Percentiles rank a stretch among this genome's conserved stretches.
Evolutionary conservation across 352 stramenopile genomes (phyloP).

Genomic region (Phytophthora kernoviae): DNA sequence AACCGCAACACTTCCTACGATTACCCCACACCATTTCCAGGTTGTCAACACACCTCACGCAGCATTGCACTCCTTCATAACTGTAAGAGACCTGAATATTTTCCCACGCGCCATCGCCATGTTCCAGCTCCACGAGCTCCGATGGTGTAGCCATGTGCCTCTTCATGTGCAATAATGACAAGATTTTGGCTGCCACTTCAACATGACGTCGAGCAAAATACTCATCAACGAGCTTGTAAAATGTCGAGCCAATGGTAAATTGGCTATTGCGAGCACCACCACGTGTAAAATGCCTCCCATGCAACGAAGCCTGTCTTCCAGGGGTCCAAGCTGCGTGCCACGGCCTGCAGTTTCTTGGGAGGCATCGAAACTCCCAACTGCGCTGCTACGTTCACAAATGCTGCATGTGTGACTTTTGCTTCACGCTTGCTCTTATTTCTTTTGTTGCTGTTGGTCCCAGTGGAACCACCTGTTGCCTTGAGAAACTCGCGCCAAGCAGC

Average conservation of each 20-base stretch:
- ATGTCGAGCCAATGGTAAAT: too few relatives aligned
- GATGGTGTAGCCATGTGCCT: constrained; percentile 35
- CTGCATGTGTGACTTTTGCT: constrained; percentile 44
- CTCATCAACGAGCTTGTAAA: too few relatives aligned
- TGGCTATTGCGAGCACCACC: constrained; percentile 48
- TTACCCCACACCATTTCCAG: not conserved
- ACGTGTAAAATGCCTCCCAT: constrained; percentile 71
- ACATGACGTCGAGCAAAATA: not conserved
- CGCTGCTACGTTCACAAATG: constrained; percentile 51
- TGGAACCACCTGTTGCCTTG: constrained; percentile 14
- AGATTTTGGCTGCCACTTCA: constrained; percentile 5
- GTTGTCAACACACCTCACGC: constrained; percentile 2
- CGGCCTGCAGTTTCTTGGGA: constrained; percentile 51
- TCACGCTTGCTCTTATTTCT: constrained; percentile 33
- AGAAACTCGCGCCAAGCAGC: constrained; percentile 65
- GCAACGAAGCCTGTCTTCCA: constrained; percentile 59
- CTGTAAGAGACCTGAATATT: constrained; percentile 56
- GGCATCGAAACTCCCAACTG: constrained; percentile 43
- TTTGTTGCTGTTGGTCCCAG: constrained; percentile 6
- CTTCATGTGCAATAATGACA: constrained; percentile 9
- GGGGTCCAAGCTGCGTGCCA: constrained; percentile 49
- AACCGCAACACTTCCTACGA: constrained; percentile 53
- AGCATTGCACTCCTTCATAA: not conserved
- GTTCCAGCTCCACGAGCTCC: constrained; percentile 43
- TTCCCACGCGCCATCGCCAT: constrained; percentile 62